These are phyloP conservation scores for Aspergillus sp. DNA, from an alignment of 2,329 filamentous ascomycete genomes.

Conservation along the genomic window DNA sequence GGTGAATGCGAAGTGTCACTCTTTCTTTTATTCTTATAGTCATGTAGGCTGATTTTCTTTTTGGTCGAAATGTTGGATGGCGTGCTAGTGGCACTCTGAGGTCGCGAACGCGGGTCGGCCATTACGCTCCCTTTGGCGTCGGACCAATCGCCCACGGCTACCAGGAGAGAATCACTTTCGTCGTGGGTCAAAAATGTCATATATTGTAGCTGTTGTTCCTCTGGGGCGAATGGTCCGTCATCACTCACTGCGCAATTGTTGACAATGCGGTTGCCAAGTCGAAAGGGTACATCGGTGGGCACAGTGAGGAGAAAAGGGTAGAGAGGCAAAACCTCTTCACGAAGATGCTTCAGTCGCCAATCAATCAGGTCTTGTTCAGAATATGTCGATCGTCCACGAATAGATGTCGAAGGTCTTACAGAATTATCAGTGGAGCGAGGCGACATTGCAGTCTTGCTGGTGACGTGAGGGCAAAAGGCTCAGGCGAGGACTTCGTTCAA, in stretches of 20 bases:
- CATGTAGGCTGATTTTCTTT: constrained; percentile 63
- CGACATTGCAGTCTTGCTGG: constrained; percentile 39
- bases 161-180: constrained; percentile 52
- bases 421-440: constrained; percentile 28
- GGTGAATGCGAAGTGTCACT: constrained; percentile 30
- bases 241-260: constrained; percentile 49
- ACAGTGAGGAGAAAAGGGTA: constrained; percentile 49
- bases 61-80: constrained; percentile 46
- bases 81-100: constrained; percentile 40
- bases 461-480: constrained; percentile 3
- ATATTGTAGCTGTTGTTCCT: constrained; percentile 62
- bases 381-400: constrained; percentile 20
- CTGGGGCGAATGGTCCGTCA: constrained; percentile 53
- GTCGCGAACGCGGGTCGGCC: constrained; percentile 40
- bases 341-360: constrained; percentile 39
- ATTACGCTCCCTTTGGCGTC: constrained; percentile 49
- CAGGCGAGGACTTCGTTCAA: neutral
- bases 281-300: constrained; percentile 48
- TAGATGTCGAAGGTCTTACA: constrained; percentile 23
- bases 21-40: constrained; percentile 59
- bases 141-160: constrained; percentile 56
- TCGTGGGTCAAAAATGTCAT: constrained; percentile 62
- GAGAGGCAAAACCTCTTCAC: constrained; percentile 43
- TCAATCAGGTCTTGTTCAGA: constrained; percentile 33
- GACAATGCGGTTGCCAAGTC: constrained; percentile 41